A percentile compares a stretch with the other conserved stretches of the same genome.
phyloP scores from a whole-genome alignment of 331 rosid genomes.

The Erythrophleum ivorense region DNA sequence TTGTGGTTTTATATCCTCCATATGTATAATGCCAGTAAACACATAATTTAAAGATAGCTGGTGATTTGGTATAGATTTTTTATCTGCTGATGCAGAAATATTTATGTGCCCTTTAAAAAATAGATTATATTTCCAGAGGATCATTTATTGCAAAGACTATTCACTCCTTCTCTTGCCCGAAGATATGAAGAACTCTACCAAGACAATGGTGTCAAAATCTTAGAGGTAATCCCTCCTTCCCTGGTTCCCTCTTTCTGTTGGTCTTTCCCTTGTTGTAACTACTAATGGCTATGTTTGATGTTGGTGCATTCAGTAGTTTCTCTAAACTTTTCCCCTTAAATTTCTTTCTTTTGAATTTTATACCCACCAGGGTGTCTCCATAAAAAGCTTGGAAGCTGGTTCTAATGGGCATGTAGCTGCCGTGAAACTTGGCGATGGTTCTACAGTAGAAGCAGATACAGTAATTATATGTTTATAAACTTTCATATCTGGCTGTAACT shows the following conservation, averaged over 20 bases:
- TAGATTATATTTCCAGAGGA: slow-evolving; percentile 88
- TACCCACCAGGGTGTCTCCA: slow-evolving; percentile 69
- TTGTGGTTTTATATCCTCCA: slow-evolving; percentile 2
- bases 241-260: slow-evolving; percentile 24
- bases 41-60: slow-evolving; percentile 7
- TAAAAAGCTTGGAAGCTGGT: slow-evolving; percentile 77
- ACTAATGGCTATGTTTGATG: slow-evolving; percentile 15
- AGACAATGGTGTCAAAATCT: slow-evolving; percentile 82
- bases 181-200: slow-evolving; percentile 91
- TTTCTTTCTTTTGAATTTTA: slow-evolving; percentile 33
- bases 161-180: slow-evolving; percentile 86
- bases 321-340: neutral
- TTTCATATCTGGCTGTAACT: slow-evolving; percentile 10
- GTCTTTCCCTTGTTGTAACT: slow-evolving; percentile 1
- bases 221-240: slow-evolving; percentile 62
- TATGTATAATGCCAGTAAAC: slow-evolving; percentile 10
- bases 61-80: slow-evolving; percentile 39
- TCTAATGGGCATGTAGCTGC: slow-evolving; percentile 69
- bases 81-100: slow-evolving; percentile 24
- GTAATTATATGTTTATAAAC: slow-evolving; percentile 43
- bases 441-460: slow-evolving; percentile 82
- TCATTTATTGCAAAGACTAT: slow-evolving; percentile 81
- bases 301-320: slow-evolving; percentile 17
- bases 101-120: slow-evolving; percentile 28
- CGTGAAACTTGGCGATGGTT: slow-evolving; percentile 86